Percentiles rank a stretch among this genome's conserved stretches.
Evolutionary conservation across 345 rosid species (phyloP).

Genomic region (Moringa oleifera): DNA sequence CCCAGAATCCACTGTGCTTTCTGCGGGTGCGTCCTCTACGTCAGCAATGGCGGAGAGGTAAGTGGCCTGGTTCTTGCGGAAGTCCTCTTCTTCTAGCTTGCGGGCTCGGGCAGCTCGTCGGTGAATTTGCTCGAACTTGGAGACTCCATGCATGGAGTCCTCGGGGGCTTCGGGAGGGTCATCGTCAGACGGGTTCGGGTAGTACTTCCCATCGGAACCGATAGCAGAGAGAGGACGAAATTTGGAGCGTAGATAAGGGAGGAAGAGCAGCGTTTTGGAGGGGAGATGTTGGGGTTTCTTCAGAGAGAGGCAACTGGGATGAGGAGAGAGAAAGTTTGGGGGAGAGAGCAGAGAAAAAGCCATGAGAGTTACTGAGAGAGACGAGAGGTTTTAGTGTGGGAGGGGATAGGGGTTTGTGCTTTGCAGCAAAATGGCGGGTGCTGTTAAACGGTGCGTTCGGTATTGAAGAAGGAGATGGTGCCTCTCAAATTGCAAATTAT

Average conservation of each 20-base stretch:
- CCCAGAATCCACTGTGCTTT: slow-evolving; percentile 21
- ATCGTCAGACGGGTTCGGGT: slow-evolving; percentile 60
- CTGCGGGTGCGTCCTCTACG: slow-evolving; percentile 47
- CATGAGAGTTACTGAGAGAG: slow-evolving; percentile 16
- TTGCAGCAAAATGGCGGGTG: not conserved
- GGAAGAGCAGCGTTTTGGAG: slow-evolving; percentile 22
- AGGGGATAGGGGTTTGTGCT: slow-evolving; percentile 2
- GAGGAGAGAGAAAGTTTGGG: slow-evolving; percentile 26
- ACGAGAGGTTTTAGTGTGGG: slow-evolving; percentile 14
- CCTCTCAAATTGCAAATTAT: too few species aligned
- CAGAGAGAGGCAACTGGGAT: slow-evolving; percentile 31
- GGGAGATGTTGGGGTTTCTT: slow-evolving; percentile 14
- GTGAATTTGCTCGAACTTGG: slow-evolving; percentile 68
- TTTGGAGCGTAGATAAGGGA: slow-evolving; percentile 19
- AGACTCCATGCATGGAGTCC: slow-evolving; percentile 72
- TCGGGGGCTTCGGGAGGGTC: slow-evolving; percentile 94
- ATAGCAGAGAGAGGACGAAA: slow-evolving; percentile 17
- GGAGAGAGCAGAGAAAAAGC: slow-evolving; percentile 27
- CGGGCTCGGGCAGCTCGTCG: slow-evolving; percentile 68
- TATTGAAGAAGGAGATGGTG: too few species aligned
- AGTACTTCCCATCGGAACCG: slow-evolving; percentile 44
- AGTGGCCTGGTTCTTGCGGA: slow-evolving; percentile 56
- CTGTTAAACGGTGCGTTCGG: not conserved
- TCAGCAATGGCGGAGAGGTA: slow-evolving; percentile 80
- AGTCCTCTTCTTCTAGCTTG: slow-evolving; percentile 71